Percentiles rank a stretch among this genome's conserved stretches.
Evolutionary conservation across 371 early-diverging fungal genomes (phyloP).

Genomic region (Mortierella sp.): DNA sequence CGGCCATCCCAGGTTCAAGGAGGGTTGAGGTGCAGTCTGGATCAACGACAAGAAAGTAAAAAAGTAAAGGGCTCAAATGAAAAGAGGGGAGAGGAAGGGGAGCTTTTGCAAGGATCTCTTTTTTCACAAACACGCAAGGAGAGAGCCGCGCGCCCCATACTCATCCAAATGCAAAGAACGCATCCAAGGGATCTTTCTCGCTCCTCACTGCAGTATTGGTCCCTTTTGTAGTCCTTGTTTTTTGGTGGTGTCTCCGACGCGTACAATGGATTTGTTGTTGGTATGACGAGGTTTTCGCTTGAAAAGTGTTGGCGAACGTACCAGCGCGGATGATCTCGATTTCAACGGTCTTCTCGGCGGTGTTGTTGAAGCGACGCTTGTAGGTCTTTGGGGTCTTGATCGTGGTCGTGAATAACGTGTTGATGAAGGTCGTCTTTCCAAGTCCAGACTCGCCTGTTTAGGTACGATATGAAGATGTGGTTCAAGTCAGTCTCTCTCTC

Average conservation of each 20-base stretch:
- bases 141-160: neutral
- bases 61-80: conserved; percentile 6
- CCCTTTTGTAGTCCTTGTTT: neutral
- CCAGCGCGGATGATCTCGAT: conserved; percentile 95
- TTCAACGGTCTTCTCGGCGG: conserved; percentile 91
- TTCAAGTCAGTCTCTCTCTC: neutral
- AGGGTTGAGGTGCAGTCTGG: conserved; percentile 4
- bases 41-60: neutral
- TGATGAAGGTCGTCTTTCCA: conserved; percentile 93
- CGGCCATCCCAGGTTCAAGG: conserved; percentile 2
- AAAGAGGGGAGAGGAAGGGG: neutral
- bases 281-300: neutral
- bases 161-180: neutral
- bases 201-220: neutral
- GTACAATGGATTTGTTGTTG: neutral
- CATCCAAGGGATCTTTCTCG: neutral
- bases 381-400: conserved; percentile 91
- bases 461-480: neutral
- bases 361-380: conserved; percentile 82
- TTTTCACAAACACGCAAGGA: conserved; percentile 2
- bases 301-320: conserved; percentile 24
- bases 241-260: neutral
- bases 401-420: conserved; percentile 88
- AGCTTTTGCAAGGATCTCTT: conserved; percentile 4
- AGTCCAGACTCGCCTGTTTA: conserved; percentile 76